These are phyloP conservation scores for Lichtheimia corymbifera DNA, from an alignment of 371 early-diverging fungal species.

Conservation along the genomic window DNA sequence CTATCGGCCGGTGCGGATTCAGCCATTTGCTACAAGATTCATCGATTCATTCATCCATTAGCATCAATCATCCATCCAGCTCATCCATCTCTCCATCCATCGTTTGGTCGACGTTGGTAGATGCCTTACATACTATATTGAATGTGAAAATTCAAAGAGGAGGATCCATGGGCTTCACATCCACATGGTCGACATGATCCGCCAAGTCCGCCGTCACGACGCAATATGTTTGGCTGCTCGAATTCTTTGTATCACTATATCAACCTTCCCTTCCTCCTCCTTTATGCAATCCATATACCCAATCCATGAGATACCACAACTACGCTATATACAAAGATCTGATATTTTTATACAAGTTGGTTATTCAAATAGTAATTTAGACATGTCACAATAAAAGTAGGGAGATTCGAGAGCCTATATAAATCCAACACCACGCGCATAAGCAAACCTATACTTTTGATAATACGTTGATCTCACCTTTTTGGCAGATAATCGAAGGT, in stretches of 20 bases:
- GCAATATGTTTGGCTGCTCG: background rate
- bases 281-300: background rate
- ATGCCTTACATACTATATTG: slow-evolving; percentile 21
- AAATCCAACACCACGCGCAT: no score
- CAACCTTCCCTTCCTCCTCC: background rate
- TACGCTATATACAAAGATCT: no score
- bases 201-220: background rate
- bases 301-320: no score
- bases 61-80: background rate
- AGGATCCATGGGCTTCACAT: background rate
- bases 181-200: background rate
- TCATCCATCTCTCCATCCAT: slow-evolving; percentile 8
- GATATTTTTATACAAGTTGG: background rate
- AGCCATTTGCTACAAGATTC: slow-evolving; percentile 61
- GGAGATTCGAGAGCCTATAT: slow-evolving; percentile 15
- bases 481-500: slow-evolving; percentile 13
- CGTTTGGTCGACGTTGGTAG: background rate
- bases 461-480: slow-evolving; percentile 4
- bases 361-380: background rate
- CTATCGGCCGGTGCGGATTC: slow-evolving; percentile 81
- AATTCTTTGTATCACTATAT: background rate
- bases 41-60: slow-evolving; percentile 18
- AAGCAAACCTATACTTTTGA: background rate
- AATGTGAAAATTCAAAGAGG: slow-evolving; percentile 22
- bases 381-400: slow-evolving; percentile 11